Base-by-base conservation (phyloP, 176 grass and related monocot species). In the Rhynchospora breviuscula region DNA sequence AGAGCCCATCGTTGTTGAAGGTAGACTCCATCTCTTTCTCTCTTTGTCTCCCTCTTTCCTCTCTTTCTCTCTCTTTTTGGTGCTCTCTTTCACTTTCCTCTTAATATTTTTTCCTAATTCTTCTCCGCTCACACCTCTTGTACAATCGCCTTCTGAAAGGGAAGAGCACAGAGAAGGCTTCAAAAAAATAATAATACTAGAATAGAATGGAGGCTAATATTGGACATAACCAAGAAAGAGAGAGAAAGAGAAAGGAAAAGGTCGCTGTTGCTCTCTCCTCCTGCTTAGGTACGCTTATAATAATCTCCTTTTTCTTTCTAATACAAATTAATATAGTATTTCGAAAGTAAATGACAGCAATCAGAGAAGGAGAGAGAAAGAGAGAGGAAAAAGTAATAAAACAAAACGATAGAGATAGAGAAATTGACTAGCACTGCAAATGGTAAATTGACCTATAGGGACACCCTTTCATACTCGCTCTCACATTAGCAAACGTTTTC, bases 121-220 rank as follows among this genome's bases (percentile, higher is more conserved):
- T 89, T 92, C 72, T 89, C 88, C 80, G 63, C 89, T 87, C 46
- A 74, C 9, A 25, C 40, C 44, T 70, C 84, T 72, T 87, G 86
- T 91, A 91, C 93, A 93, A 99, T 99, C 93, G 89, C 96, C 96
- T 93, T 99, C 93, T 57, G 93, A 93, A 95, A 93, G 85, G 88
- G 82, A 89, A 89, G 89, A 90, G 79, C 88, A 85, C 72, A 79
- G 82, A 18, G 21, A 52, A 67, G 29, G 67, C 63, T 63, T 81
- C 12, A 33, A 83, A 79, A 85, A 84, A 85, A 84, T 78, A 87
- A 90, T 94, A 88, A 65, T 67, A 80, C 79, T 77, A 90, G 85
- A 87, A 87, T 77, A 90, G 85, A 87, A 87, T 85, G 87, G 84
- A 65, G 80, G 76, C 67, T 85, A 87, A 92, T 94, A 89, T 85